phyloP scores from a whole-genome alignment of 768 basidiomycete genomes.

The Trametes punicea region DNA sequence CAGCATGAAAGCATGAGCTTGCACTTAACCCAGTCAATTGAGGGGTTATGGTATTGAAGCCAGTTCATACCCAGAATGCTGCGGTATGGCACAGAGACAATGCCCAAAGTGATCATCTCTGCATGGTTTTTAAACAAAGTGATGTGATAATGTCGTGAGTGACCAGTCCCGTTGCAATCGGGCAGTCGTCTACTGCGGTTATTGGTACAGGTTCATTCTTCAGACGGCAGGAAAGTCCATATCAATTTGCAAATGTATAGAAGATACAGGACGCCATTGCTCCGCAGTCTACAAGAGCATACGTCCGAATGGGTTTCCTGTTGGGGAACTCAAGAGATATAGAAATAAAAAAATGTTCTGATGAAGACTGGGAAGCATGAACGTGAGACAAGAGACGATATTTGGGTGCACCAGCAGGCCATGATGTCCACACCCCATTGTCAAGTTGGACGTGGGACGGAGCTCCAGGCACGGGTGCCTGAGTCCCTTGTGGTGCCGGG shows the following conservation, averaged over 20 bases:
- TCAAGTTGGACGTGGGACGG: constrained; percentile 2
- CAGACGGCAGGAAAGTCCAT: constrained; percentile 31
- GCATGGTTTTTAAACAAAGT: constrained; percentile 28
- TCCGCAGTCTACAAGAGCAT: constrained; percentile 38
- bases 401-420: constrained; percentile 3
- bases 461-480: constrained; percentile 10
- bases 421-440: constrained; percentile 1
- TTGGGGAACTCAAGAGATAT: constrained; percentile 31
- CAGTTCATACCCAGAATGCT: constrained; percentile 15
- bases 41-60: constrained; percentile 14
- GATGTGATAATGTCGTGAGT: constrained; percentile 36
- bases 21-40: constrained; percentile 29
- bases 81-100: constrained; percentile 28
- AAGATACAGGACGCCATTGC: constrained; percentile 38
- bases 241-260: constrained; percentile 30
- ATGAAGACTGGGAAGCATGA: constrained; percentile 2
- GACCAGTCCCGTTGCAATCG: constrained; percentile 38
- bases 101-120: constrained; percentile 30
- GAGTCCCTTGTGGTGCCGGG: constrained; percentile 10
- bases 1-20: constrained; percentile 27
- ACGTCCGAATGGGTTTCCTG: constrained; percentile 31
- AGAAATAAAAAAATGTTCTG: constrained; percentile 27
- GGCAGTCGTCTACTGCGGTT: constrained; percentile 36
- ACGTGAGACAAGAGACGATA: constrained; percentile 8
- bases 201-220: constrained; percentile 31